phyloP scores from a whole-genome alignment of 805 yeast genomes.

The Pichia ethanolica region DNA sequence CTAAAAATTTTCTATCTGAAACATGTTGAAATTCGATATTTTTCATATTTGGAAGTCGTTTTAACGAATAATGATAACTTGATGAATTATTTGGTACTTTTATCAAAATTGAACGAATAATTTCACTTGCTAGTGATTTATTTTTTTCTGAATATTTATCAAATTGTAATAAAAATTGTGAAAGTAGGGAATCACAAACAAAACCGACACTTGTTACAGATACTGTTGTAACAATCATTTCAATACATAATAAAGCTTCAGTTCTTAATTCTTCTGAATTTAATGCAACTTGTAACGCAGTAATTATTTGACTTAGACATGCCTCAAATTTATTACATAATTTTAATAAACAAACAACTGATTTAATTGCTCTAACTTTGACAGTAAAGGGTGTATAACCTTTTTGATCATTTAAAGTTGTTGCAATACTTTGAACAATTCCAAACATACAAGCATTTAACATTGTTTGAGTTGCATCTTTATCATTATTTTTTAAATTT shows the following conservation, averaged over 20 bases:
- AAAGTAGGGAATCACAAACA: constrained; percentile 64
- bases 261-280: constrained; percentile 54
- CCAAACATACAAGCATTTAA: constrained; percentile 44
- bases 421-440: constrained; percentile 71
- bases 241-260: constrained; percentile 64
- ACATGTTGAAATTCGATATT: constrained; percentile 3
- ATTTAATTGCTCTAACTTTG: constrained; percentile 63
- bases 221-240: constrained; percentile 48
- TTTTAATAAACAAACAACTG: constrained; percentile 60
- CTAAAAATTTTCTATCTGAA: constrained; percentile 9
- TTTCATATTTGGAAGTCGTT: constrained; percentile 4
- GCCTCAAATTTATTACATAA: constrained; percentile 39
- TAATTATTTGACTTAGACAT: constrained; percentile 74
- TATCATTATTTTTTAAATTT: constrained; percentile 16
- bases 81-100: constrained; percentile 5
- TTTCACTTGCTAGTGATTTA: constrained; percentile 36
- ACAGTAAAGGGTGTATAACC: constrained; percentile 69
- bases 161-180: constrained; percentile 69
- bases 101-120: constrained; percentile 3
- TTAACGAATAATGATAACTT: constrained; percentile 7
- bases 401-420: constrained; percentile 63
- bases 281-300: constrained; percentile 75
- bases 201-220: constrained; percentile 51
- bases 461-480: constrained; percentile 21
- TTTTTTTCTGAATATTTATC: constrained; percentile 40